Percentiles rank a stretch among this genome's conserved stretches.
These are phyloP conservation scores for Fusarium oxysporum DNA, from an alignment of 2,329 filamentous ascomycete species.

Conservation along the genomic window DNA sequence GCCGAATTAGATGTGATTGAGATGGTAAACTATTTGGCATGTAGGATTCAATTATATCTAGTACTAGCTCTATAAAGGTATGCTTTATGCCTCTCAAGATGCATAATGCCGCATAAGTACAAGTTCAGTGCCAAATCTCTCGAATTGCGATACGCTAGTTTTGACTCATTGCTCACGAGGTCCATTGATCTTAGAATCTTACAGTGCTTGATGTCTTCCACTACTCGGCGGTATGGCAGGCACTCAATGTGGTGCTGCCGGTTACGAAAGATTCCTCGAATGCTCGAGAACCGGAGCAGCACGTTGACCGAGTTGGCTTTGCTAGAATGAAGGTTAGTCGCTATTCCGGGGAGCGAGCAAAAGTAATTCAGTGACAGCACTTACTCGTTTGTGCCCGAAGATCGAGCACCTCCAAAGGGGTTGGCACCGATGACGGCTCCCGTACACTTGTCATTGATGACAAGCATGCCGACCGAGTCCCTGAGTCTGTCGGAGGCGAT, in stretches of 20 bases:
- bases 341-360: background rate
- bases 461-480: conserved; percentile 12
- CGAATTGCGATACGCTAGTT: too few species aligned
- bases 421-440: conserved; percentile 20
- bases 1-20: too few species aligned
- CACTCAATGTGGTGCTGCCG: conserved; percentile 6
- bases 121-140: too few species aligned
- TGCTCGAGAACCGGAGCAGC: conserved; percentile 10
- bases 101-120: too few species aligned
- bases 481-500: conserved; percentile 5
- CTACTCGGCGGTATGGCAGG: conserved; percentile 7
- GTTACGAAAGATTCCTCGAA: conserved; percentile 15
- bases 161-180: too few species aligned
- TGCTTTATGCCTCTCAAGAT: too few species aligned
- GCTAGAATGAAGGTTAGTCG: background rate
- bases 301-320: conserved; percentile 24
- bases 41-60: too few species aligned
- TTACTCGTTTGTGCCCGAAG: conserved; percentile 18
- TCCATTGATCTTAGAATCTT: background rate
- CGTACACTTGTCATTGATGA: conserved; percentile 21
- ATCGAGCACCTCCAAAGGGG: conserved; percentile 15
- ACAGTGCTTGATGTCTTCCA: background rate
- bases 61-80: too few species aligned
- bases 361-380: background rate
- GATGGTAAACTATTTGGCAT: too few species aligned